Conservation (phyloP, 805 yeast genomes). For the Wickerhamiella sorbophila region DNA sequence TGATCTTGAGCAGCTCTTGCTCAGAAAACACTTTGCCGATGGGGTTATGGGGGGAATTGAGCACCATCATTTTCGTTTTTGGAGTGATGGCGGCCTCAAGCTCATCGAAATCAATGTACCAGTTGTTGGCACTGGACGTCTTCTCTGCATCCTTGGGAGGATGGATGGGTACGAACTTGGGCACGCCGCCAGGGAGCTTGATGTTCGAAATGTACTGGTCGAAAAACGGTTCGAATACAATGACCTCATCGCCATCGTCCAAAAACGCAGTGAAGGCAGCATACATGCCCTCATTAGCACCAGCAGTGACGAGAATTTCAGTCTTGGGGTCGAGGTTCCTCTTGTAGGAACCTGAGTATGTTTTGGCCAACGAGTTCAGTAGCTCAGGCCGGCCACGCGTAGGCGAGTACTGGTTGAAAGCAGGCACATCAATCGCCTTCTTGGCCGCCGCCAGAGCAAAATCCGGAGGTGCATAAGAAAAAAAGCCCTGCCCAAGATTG, state of each 20-base stretch:
- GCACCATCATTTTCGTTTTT: slow-evolving; percentile 71
- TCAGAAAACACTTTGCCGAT: slow-evolving; percentile 77
- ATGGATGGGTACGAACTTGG: slow-evolving; percentile 70
- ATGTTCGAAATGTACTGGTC: slow-evolving; percentile 94
- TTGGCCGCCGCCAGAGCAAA: slow-evolving; percentile 78
- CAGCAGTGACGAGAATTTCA: slow-evolving; percentile 76
- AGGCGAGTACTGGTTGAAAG: slow-evolving; percentile 83
- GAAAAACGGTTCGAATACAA: slow-evolving; percentile 92
- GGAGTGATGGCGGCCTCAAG: slow-evolving; percentile 55
- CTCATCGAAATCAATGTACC: slow-evolving; percentile 72
- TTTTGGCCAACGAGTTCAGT: slow-evolving; percentile 49
- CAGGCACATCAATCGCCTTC: slow-evolving; percentile 55
- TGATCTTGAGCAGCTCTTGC: slow-evolving; percentile 61
- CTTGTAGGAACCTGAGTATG: slow-evolving; percentile 56
- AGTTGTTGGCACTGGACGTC: slow-evolving; percentile 66
- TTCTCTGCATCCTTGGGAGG: slow-evolving; percentile 65
- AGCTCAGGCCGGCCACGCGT: slow-evolving; percentile 76
- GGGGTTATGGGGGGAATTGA: slow-evolving; percentile 95
- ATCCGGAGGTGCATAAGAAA: slow-evolving; percentile 90
- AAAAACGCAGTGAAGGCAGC: slow-evolving; percentile 74
- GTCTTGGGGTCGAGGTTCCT: slow-evolving; percentile 38
- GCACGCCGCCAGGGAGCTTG: slow-evolving; percentile 85
- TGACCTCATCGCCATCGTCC: slow-evolving; percentile 82
- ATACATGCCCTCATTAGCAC: slow-evolving; percentile 93
- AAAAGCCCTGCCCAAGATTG: slow-evolving; percentile 94